A percentile compares a stretch with the other conserved stretches of the same genome.
Conservation (phyloP, 2,329 filamentous ascomycete genomes). For the Fusarium torreyae region DNA sequence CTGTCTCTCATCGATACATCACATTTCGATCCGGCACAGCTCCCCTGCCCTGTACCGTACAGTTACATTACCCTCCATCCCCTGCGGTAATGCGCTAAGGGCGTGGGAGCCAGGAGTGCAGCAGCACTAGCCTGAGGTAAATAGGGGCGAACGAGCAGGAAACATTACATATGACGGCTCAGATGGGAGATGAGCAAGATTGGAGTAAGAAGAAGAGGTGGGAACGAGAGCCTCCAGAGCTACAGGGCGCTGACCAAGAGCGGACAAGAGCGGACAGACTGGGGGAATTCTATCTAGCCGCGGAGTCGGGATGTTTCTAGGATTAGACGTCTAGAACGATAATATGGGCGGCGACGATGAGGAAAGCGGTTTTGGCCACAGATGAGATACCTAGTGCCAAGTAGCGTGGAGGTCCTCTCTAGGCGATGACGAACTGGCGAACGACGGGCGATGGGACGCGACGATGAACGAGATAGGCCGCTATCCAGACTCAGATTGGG, state of each 20-base stretch:
- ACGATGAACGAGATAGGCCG: conserved; percentile 43
- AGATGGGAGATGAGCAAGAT: conserved; percentile 34
- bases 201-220: conserved; percentile 12
- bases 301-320: conserved; percentile 7
- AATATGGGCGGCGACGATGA: conserved; percentile 15
- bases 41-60: conserved; percentile 31
- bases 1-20: conserved; percentile 43
- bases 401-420: conserved; percentile 9
- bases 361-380: conserved; percentile 4
- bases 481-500: conserved; percentile 42
- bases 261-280: conserved; percentile 21
- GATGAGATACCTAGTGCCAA: conserved; percentile 10
- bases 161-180: conserved; percentile 36
- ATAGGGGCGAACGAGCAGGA: conserved; percentile 37
- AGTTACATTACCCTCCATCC: conserved; percentile 27
- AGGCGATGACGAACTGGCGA: conserved; percentile 21
- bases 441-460: conserved; percentile 22
- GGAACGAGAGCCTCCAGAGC: conserved; percentile 9
- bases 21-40: conserved; percentile 46
- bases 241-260: conserved; percentile 1
- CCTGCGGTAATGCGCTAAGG: conserved; percentile 35
- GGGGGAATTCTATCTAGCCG: conserved; percentile 5
- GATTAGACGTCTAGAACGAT: conserved; percentile 22
- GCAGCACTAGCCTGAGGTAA: conserved; percentile 32
- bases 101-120: conserved; percentile 35